These are phyloP conservation scores for Arxiozyma heterogenica DNA, from an alignment of 1,139 yeast genomes.

Conservation along the genomic window DNA sequence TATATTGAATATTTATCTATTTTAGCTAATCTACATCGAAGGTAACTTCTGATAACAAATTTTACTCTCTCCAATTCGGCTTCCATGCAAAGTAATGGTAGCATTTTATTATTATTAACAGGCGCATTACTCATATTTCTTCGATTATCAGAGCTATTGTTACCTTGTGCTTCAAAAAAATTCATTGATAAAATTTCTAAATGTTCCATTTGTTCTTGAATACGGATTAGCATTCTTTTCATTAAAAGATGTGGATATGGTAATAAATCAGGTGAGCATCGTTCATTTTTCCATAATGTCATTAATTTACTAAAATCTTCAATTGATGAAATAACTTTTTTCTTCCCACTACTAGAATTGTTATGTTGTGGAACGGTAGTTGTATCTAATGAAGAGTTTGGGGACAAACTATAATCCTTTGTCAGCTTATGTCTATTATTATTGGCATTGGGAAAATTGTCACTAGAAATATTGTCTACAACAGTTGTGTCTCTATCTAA, in stretches of 20 bases:
- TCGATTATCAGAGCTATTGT: constrained; percentile 2
- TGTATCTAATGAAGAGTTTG: constrained; percentile 1
- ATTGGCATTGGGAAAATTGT: constrained; percentile 5
- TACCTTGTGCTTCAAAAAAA: constrained; percentile 24
- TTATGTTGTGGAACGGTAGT: neutral
- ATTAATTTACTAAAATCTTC: constrained; percentile 39
- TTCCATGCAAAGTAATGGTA: constrained; percentile 76
- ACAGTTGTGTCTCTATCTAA: constrained; percentile 40
- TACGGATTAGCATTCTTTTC: constrained; percentile 45
- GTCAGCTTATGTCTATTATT: neutral
- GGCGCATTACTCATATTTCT: constrained; percentile 6
- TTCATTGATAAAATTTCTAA: constrained; percentile 55
- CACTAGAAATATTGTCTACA: constrained; percentile 14
- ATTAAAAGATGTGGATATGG: constrained; percentile 59
- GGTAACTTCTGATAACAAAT: constrained; percentile 67
- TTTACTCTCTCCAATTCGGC: constrained; percentile 84
- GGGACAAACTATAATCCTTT: neutral
- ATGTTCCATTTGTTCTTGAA: constrained; percentile 63
- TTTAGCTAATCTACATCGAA: constrained; percentile 66
- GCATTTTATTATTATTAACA: constrained; percentile 17
- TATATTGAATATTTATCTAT: constrained; percentile 60
- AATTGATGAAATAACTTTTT: constrained; percentile 10
- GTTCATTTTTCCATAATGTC: constrained; percentile 73
- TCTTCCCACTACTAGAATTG: neutral
- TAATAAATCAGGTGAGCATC: constrained; percentile 75